Base-by-base conservation (phyloP, 169 alveolate species). In the Babesia divergens region DNA sequence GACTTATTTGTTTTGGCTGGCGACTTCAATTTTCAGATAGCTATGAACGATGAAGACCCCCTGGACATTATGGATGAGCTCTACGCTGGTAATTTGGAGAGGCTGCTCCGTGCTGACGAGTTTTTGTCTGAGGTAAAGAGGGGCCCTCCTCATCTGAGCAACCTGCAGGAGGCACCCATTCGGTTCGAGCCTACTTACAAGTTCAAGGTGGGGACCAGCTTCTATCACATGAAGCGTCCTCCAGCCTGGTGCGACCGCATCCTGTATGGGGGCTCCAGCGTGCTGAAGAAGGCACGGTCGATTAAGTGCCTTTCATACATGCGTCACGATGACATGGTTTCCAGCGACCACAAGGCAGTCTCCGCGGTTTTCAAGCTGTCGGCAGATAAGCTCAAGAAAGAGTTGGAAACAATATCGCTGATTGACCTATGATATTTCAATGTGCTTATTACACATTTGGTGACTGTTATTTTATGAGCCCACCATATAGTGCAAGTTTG, bases 151-250 rank as follows among this genome's bases (percentile, higher is more conserved):
- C 20, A n/a, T 31, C 18, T 81, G 24, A 24, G 65, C 31, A 16
- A 29, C 50, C 59, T 90, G 56, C 56, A 86, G 38, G 98, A 95
- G 80, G 94, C 90, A 11, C 58, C 83, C 16, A 88, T 94, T n/a
- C 71, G 67, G 14, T 95, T 95, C 84, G 71, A 71, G 20, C 98
- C 98, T 3, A 95, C 98, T 6, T 95, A 95, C 86, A 94, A 95
- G 83, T 95, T 83, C 86, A 86, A 76, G 69, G 67, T 74, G 24
- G 95, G 95, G 14, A 85, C 94, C 28, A 82, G 89, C 62, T 71
- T 50, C 32, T 94, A 93, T 80, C 96, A 93, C 37, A 84, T 87
- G 32, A 87, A 94, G 34, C 91, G 99, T 68, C 74, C 91, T 2
- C 99, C 99, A 28, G 94, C 99, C 0, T 96, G 97, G 95, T 79